phyloP scores from a whole-genome alignment of 345 rosid genomes.

The Heritiera littoralis region DNA sequence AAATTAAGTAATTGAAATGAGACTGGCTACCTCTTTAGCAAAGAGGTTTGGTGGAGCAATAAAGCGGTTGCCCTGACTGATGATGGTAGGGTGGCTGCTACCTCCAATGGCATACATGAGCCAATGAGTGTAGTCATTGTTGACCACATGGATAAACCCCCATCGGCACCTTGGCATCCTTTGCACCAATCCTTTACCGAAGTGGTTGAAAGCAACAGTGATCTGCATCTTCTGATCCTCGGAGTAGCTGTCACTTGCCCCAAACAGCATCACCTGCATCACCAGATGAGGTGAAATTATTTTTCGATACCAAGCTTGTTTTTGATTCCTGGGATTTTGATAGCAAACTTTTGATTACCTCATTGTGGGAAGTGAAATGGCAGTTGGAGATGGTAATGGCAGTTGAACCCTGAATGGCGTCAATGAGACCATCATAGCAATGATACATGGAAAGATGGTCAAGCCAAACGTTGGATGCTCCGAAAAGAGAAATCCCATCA shows the following conservation, averaged over 20 bases:
- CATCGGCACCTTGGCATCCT: slow-evolving; percentile 50
- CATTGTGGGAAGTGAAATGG: slow-evolving; percentile 77
- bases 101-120: slow-evolving; percentile 63
- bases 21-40: slow-evolving; percentile 45
- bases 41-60: slow-evolving; percentile 31
- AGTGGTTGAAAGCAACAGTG: slow-evolving; percentile 51
- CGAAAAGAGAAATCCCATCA: slow-evolving; percentile 72
- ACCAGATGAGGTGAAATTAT: background rate
- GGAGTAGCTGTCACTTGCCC: slow-evolving; percentile 34
- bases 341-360: slow-evolving; percentile 35
- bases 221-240: slow-evolving; percentile 42
- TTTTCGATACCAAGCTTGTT: background rate
- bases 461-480: slow-evolving; percentile 65
- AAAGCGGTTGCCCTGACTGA: slow-evolving; percentile 62
- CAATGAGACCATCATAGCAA: slow-evolving; percentile 72
- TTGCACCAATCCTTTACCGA: slow-evolving; percentile 45
- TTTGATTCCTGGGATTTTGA: background rate
- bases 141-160: slow-evolving; percentile 43
- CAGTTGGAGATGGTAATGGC: slow-evolving; percentile 74
- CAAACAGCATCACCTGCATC: slow-evolving; percentile 45
- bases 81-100: slow-evolving; percentile 44
- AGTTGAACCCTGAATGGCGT: slow-evolving; percentile 67
- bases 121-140: slow-evolving; percentile 53
- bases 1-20: background rate
- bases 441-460: slow-evolving; percentile 76